Percentiles rank a stretch among this genome's conserved stretches.
These are phyloP conservation scores for Apiotrichum brassicae DNA, from an alignment of 1,284 basidiomycete species.

Conservation along the genomic window DNA sequence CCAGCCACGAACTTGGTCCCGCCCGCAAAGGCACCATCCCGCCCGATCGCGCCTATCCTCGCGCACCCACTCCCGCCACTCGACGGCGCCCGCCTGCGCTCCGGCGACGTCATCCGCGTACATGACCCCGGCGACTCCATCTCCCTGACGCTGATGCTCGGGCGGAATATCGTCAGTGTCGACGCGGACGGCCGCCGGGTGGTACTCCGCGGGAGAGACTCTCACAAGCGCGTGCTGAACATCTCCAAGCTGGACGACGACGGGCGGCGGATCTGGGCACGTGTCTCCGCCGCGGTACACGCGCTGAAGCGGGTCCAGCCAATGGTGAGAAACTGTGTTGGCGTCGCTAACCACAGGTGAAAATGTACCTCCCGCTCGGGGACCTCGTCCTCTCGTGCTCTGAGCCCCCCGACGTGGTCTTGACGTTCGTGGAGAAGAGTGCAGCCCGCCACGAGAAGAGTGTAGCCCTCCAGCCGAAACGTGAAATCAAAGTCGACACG, in stretches of 20 bases:
- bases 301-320: conserved; percentile 28
- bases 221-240: neutral
- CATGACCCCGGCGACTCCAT: neutral
- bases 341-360: conserved; percentile 22
- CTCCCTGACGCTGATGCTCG: conserved; percentile 6
- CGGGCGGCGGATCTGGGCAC: conserved; percentile 24
- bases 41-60: conserved; percentile 8
- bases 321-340: conserved; percentile 19
- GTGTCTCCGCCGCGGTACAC: conserved; percentile 19
- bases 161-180: neutral
- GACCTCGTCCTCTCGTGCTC: conserved; percentile 33
- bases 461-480: too few relatives aligned
- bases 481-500: too few relatives aligned
- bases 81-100: conserved; percentile 6
- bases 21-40: neutral
- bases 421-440: conserved; percentile 20
- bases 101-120: conserved; percentile 17
- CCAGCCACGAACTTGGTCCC: neutral
- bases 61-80: conserved; percentile 25
- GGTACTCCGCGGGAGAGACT: neutral
- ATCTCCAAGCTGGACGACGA: neutral
- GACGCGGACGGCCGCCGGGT: neutral
- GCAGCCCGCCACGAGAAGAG: too few relatives aligned
- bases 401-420: conserved; percentile 31
- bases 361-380: conserved; percentile 30